Percentiles rank a stretch among this genome's conserved stretches.
phyloP scores from a whole-genome alignment of 805 yeast species.

The Blastobotrys chiropterorum region DNA sequence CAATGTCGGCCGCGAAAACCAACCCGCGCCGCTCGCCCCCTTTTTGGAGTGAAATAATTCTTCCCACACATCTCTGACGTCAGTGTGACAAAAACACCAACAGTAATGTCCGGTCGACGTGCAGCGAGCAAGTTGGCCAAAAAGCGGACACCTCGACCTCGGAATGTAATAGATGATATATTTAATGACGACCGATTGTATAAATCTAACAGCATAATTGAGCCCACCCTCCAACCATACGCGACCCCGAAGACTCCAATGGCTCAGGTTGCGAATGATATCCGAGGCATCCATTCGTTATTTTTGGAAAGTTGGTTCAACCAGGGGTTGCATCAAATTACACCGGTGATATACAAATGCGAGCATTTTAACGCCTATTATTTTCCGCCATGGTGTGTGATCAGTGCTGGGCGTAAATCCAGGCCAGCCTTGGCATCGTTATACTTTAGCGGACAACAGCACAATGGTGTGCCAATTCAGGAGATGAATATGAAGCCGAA shows the following conservation, averaged over 20 bases:
- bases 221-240: slow-evolving; percentile 1
- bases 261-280: not conserved
- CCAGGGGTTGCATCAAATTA: not conserved
- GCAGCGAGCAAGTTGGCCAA: not conserved
- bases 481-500: not conserved
- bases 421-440: slow-evolving; percentile 16
- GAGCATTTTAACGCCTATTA: slow-evolving; percentile 12
- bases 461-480: slow-evolving; percentile 13
- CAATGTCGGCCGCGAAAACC: not conserved
- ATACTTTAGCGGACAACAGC: slow-evolving; percentile 11
- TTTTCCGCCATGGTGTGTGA: slow-evolving; percentile 18
- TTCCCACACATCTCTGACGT: not conserved
- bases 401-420: slow-evolving; percentile 17
- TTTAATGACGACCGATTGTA: not conserved
- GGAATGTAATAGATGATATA: not conserved
- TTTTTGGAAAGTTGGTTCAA: slow-evolving; percentile 9
- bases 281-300: slow-evolving; percentile 10
- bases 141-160: not conserved
- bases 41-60: not conserved
- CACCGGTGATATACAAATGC: slow-evolving; percentile 12
- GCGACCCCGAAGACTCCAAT: slow-evolving; percentile 8
- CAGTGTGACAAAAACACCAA: not conserved
- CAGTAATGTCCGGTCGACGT: not conserved
- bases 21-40: too few species aligned
- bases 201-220: not conserved